Evolutionary conservation across 2,329 filamentous ascomycete species (phyloP).

Genomic region (Ceratocystis lukuohia): DNA sequence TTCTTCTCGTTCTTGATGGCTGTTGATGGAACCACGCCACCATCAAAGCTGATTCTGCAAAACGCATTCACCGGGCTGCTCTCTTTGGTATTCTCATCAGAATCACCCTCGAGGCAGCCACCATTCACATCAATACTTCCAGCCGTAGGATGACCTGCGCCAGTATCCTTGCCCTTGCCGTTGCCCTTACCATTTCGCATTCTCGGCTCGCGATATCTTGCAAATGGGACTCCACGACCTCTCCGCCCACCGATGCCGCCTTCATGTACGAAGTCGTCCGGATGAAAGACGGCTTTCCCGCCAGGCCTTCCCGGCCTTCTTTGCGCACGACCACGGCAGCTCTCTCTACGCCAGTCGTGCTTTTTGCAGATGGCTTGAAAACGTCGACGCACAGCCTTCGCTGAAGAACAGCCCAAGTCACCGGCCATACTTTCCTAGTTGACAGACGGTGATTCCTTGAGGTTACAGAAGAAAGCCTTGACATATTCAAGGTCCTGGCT

Average conservation of each 20-base stretch:
- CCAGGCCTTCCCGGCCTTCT: background rate
- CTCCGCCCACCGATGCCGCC: background rate
- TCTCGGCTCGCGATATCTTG: background rate
- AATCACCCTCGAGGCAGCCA: background rate
- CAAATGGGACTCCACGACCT: background rate
- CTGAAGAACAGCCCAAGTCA: conserved; percentile 29
- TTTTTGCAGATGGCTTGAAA: conserved; percentile 31
- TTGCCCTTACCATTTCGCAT: background rate
- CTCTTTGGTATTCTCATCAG: no score
- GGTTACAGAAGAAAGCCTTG: conserved; percentile 30
- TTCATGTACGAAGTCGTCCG: background rate
- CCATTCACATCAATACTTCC: background rate
- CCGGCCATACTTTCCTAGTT: conserved; percentile 31
- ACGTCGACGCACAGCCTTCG: conserved; percentile 31
- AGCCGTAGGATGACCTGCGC: background rate
- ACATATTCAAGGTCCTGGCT: background rate
- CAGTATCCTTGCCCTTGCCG: background rate
- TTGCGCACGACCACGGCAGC: background rate
- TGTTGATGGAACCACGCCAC: background rate
- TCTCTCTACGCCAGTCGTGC: conserved; percentile 29
- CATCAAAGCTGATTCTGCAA: background rate
- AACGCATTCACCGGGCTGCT: background rate
- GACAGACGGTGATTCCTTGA: conserved; percentile 30
- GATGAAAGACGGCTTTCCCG: background rate
- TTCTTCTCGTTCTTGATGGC: background rate